A percentile compares a stretch with the other conserved stretches of the same genome.
Conservation (phyloP, 306 rosid species). For the Abrus precatorius region DNA sequence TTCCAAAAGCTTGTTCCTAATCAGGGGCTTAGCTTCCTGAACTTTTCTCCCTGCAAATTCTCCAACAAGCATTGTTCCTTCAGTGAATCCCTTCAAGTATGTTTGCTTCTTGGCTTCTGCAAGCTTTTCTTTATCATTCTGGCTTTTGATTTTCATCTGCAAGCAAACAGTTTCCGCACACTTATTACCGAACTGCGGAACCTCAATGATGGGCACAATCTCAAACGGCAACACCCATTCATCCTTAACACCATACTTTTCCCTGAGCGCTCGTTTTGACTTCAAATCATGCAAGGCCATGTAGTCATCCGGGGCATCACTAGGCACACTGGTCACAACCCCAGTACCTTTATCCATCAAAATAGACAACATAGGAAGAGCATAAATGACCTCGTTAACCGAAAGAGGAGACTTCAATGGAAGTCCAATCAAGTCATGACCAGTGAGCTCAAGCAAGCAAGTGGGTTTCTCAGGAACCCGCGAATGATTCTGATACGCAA, state of each 20-base stretch:
- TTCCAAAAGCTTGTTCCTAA: slow-evolving; percentile 81
- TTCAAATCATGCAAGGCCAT: slow-evolving; percentile 92
- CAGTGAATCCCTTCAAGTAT: slow-evolving; percentile 92
- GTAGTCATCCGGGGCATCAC: slow-evolving; percentile 97
- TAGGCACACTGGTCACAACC: slow-evolving; percentile 93
- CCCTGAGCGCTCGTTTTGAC: slow-evolving; percentile 78
- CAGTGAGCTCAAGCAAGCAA: slow-evolving; percentile 79
- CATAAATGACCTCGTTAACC: slow-evolving; percentile 74
- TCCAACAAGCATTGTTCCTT: slow-evolving; percentile 84
- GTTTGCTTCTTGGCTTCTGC: slow-evolving; percentile 95
- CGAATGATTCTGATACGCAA: slow-evolving; percentile 85
- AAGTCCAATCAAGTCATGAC: slow-evolving; percentile 92
- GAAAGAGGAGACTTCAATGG: slow-evolving; percentile 87
- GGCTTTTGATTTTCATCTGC: slow-evolving; percentile 86
- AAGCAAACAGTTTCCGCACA: slow-evolving; percentile 86
- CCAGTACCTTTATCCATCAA: slow-evolving; percentile 97
- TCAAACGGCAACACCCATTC: slow-evolving; percentile 93
- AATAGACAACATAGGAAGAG: slow-evolving; percentile 95
- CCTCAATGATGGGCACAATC: slow-evolving; percentile 81
- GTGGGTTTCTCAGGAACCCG: slow-evolving; percentile 75
- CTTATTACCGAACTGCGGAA: slow-evolving; percentile 81
- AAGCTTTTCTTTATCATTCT: slow-evolving; percentile 94
- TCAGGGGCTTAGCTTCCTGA: slow-evolving; percentile 87
- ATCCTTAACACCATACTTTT: slow-evolving; percentile 83
- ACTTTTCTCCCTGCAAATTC: slow-evolving; percentile 77